Conservation (phyloP, 1,284 basidiomycete species). For the Fomitiporia mediterranea region DNA sequence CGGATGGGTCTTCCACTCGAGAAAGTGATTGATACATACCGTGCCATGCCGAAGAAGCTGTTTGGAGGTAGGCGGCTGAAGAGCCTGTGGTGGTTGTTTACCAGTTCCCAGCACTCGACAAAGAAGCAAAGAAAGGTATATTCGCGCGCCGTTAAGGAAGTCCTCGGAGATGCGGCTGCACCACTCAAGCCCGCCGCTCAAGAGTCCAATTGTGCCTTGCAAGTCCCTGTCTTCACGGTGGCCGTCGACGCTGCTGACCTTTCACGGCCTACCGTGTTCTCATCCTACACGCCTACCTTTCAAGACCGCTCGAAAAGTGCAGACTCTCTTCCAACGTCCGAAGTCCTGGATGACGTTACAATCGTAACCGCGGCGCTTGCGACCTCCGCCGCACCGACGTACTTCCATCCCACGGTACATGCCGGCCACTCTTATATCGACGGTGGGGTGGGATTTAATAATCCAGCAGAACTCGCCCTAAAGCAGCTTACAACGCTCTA, state of each 20-base stretch:
- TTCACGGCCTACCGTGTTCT: constrained; percentile 14
- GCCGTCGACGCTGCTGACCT: constrained; percentile 13
- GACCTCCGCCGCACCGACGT: constrained; percentile 18
- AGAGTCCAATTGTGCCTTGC: neutral
- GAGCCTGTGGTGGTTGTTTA: constrained; percentile 14
- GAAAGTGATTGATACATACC: constrained; percentile 6
- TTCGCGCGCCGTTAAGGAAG: constrained; percentile 11
- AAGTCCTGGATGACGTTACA: neutral
- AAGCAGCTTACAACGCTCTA: constrained; percentile 16
- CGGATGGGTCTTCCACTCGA: constrained; percentile 13
- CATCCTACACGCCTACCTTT: constrained; percentile 10
- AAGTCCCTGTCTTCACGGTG: constrained; percentile 15
- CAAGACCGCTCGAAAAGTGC: neutral
- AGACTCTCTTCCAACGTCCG: constrained; percentile 1
- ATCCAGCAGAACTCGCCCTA: constrained; percentile 14
- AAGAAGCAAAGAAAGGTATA: constrained; percentile 13
- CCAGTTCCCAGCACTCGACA: constrained; percentile 19
- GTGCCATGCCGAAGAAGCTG: constrained; percentile 13
- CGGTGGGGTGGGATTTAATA: constrained; percentile 19
- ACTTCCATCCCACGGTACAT: constrained; percentile 12
- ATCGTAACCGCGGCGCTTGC: constrained; percentile 17
- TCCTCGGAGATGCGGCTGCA: constrained; percentile 7
- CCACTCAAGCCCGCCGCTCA: constrained; percentile 3
- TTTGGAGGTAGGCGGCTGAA: constrained; percentile 11
- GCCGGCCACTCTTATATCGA: constrained; percentile 14